Percentiles rank a stretch among this genome's conserved stretches.
Evolutionary conservation across 768 basidiomycete species (phyloP).

Genomic region (Mycena latifolia): DNA sequence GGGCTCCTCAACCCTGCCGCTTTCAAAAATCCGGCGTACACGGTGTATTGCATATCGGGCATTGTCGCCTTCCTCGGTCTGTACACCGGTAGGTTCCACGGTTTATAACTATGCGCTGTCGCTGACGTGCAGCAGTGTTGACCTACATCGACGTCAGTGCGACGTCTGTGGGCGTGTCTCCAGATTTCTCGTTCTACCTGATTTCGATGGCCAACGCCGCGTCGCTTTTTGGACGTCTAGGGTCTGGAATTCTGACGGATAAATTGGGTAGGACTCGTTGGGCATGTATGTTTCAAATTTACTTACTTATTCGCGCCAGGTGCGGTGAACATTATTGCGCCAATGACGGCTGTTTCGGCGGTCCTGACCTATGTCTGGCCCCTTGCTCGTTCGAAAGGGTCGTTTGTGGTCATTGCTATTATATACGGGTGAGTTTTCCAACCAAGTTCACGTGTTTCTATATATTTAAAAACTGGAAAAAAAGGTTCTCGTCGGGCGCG

Average conservation of each 20-base stretch:
- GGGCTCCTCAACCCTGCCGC: conserved; percentile 63
- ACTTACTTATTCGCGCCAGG: conserved; percentile 54
- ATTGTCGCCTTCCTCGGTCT: conserved; percentile 74
- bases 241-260: conserved; percentile 67
- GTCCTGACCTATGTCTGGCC: conserved; percentile 81
- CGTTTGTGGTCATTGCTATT: conserved; percentile 66
- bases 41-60: conserved; percentile 68
- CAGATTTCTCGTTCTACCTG: conserved; percentile 71
- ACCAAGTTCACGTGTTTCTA: not conserved
- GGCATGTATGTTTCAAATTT: not conserved
- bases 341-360: conserved; percentile 68
- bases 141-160: conserved; percentile 78
- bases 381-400: conserved; percentile 58
- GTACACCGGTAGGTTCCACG: conserved; percentile 65
- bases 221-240: conserved; percentile 73
- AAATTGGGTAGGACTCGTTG: conserved; percentile 56
- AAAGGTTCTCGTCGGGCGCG: conserved; percentile 72
- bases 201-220: conserved; percentile 77
- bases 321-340: conserved; percentile 75
- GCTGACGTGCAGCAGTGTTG: conserved; percentile 55
- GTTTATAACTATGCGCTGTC: not conserved
- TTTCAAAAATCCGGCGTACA: conserved; percentile 60
- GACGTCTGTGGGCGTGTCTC: conserved; percentile 58
- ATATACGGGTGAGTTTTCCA: conserved; percentile 73
- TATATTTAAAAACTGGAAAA: not conserved